Evolutionary conservation across 2,329 filamentous ascomycete species (phyloP).

Genomic region (Furcasterigmium sp.): DNA sequence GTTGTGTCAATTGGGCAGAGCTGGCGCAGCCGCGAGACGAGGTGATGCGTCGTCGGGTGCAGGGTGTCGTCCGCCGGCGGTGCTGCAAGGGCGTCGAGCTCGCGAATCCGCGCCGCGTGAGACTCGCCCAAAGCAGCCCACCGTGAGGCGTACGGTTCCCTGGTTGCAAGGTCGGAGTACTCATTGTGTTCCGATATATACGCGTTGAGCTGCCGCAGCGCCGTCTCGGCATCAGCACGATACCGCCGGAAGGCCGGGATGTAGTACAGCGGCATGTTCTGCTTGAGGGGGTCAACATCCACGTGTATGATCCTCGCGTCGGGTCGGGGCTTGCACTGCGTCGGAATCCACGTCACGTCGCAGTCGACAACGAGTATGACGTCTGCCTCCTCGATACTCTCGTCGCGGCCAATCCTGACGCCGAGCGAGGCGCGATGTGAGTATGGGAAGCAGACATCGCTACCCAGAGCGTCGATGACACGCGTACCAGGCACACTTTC

Average conservation of each 20-base stretch:
- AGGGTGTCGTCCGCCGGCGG: constrained; percentile 47
- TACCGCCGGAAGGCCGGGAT: constrained; percentile 61
- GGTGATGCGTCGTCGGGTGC: constrained; percentile 29
- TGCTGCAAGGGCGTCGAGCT: constrained; percentile 50
- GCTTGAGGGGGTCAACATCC: constrained; percentile 61
- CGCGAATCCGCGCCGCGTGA: constrained; percentile 53
- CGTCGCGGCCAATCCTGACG: constrained; percentile 67
- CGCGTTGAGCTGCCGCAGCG: constrained; percentile 64
- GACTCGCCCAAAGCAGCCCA: constrained; percentile 50
- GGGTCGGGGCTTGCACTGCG: constrained; percentile 53
- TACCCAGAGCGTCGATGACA: constrained; percentile 71
- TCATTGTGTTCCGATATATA: constrained; percentile 47
- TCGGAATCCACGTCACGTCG: constrained; percentile 92
- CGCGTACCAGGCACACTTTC: constrained; percentile 62
- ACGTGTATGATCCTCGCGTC: constrained; percentile 57
- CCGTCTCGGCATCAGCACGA: constrained; percentile 57
- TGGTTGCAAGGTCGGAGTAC: constrained; percentile 29
- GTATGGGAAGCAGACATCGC: constrained; percentile 76
- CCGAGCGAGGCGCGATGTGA: constrained; percentile 65
- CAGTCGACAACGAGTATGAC: constrained; percentile 82
- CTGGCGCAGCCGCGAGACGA: constrained; percentile 23
- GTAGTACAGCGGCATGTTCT: constrained; percentile 71
- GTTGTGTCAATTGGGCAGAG: constrained; percentile 50
- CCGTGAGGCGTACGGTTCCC: constrained; percentile 29
- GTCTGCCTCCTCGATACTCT: constrained; percentile 70